Evolutionary conservation across 805 yeast species (phyloP), one percentile per base, ranked within the genome.

Genomic region (Zygosaccharomyces bailii): DNA sequence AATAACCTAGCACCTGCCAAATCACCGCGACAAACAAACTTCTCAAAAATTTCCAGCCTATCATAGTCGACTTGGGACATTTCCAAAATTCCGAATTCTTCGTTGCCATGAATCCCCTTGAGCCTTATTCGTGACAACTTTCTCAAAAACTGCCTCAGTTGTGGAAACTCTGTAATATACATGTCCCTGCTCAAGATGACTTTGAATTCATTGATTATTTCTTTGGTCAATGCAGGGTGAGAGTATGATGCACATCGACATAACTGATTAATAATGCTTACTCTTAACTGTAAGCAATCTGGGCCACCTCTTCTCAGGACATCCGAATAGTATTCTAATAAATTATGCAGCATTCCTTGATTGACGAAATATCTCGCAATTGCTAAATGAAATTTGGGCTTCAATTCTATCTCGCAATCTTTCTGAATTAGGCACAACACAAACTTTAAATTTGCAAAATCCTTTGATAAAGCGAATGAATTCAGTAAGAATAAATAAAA

Each of bases 311-410:
- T 42, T 13, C 35, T 20, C 8, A 51, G 44, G 3, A 46, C 39
- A 23, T 44, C 49, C 18, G 46, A 43, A 29, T 51, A 49, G 32
- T 57, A 57, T 13, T 46, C 51, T n/a, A 56, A 30, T 14, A 55
- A 42, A 14, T 46, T 49, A 4, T 34, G 37, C 5, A 56, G 34
- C 14, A 45, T 44, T 6, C 64, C 61, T 9, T 47, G 43, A 21
- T 47, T 53, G 5, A 51, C 53, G 45, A 57, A 63, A 47, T 58
- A 55, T 19, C 47, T 45, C 5, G 54, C 46, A 17, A 61, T 46
- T 4, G 45, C 37, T 4, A 38, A 23, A 39, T 57, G 59, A 24
- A 50, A 51, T 8, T 42, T 37, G 1, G 46, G 43, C 20, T 46
- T 50, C 25, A 56, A 30, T n/a, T 29, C 29, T 18, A 55, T 46